Base-by-base conservation (phyloP, 176 grass and related monocot species). In the Urochloa ruziziensis region DNA sequence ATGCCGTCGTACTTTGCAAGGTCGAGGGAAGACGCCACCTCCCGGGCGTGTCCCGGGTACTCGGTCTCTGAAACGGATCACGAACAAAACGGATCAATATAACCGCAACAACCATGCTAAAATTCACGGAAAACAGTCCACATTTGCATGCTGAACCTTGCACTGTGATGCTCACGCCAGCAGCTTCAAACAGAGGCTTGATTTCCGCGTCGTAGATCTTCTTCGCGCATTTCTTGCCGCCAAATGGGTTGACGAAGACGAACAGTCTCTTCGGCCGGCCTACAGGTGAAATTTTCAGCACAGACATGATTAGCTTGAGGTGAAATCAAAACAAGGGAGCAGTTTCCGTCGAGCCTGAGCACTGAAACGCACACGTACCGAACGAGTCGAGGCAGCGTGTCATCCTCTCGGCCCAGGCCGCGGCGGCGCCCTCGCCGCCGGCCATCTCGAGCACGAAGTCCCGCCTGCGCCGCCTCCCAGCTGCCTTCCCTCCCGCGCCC, bases 221-320 rank as follows among this genome's bases (percentile, higher is more conserved):
- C 39, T 11, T 87, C 10, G 72, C 95, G 44, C 81, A 60, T 73
- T 83, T 94, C 82, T 86, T 93, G 52, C 92, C 95, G 46, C 92
- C 86, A 54, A 93, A 97, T 1, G 95, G 95, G 83, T 97, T 97
- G 75, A 97, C 86, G 52, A 94, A 58, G 66, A 90, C 52, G 70
- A 91, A 89, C 61, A 94, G 2, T 43, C 77, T 83, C 62, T 79
- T 90, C 0, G 95, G 92, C 36, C 92, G 74, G 12, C 83, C 92
- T 97, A 37, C 77, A 32, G 1, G 49, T 79, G 36, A 4, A 8
- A 56, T 78, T 61, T 48, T 32, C 68, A 71, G 52, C 29, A 48
- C 4, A 4, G 3, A 7, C 10, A 19, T 33, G n/a, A 62, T 40
- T 21, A 29, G 7, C 9, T 24, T 18, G 11, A 4, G 4, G 0